Evolutionary conservation across 192 early-diverging fungal species (phyloP), one percentile per base, ranked within the genome.

Genomic region (Coemansia interrupta): DNA sequence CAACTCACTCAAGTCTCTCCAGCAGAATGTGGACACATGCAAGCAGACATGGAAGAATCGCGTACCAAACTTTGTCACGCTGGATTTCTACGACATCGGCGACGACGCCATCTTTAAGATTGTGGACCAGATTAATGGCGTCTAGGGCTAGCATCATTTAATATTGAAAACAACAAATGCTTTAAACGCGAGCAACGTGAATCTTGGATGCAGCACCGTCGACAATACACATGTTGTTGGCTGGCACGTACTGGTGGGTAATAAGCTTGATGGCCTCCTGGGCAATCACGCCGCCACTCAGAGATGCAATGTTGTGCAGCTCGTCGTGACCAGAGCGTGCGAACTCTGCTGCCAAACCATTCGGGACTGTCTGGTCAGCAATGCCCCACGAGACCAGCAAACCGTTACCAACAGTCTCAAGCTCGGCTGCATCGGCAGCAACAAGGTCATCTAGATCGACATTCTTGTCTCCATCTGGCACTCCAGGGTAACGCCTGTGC

Each of bases 201-300:
- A 66, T 50, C 8, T 19, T 24, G 14, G 45, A 49, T 11, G 80
- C 82, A 29, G 92, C 83, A 22, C 92, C 92, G 62, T 97, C 88
- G 61, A 92, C 89, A 13, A 98, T 73, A 49, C 86, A 85, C 0
- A 89, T 85, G 67, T 96, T 96, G 73, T 92, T 83, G 48, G 94
- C 71, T 2, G 95, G 94, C 48, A 95, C 86, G 64, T 99, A 99
- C 78, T 99, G 96, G 45, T 82, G 81, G 3, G 96, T 99, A 38
- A 97, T 84, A 40, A 99, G 66, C 81, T 99, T 99, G 81, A 97
- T 95, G 23, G 86, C 76, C 70, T 99, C 96, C 61, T 99, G 96
- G 12, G 92, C 83, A 17, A 88, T 90, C 29, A 99, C 78, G 19
- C 95, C 96, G 40, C 95, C 96, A 56, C 87, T 80, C 15, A 96